Evolutionary conservation across 495 filamentous ascomycete genomes (phyloP).

Genomic region (Penicillium egyptiacum): DNA sequence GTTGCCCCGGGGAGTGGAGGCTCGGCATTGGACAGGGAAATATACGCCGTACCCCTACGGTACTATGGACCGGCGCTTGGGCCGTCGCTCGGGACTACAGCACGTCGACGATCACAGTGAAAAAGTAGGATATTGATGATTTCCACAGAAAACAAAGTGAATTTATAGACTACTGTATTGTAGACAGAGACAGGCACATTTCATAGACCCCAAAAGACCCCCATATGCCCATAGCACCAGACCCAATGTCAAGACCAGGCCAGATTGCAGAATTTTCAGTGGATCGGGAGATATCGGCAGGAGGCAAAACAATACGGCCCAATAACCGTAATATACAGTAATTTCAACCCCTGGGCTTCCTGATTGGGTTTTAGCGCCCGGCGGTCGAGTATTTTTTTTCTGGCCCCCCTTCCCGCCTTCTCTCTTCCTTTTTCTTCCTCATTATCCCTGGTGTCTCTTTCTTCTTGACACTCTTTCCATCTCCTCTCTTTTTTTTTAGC

Average conservation of each 20-base stretch:
- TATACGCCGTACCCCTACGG: constrained; percentile 26
- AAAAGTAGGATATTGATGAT: neutral
- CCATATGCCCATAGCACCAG: constrained; percentile 2
- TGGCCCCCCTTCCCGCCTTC: constrained; percentile 38
- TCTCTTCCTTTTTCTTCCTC: constrained; percentile 37
- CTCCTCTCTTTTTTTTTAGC: constrained; percentile 45
- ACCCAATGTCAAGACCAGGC: constrained; percentile 5
- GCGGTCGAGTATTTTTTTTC: constrained; percentile 45
- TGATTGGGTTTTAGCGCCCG: constrained; percentile 40
- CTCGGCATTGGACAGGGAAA: constrained; percentile 26
- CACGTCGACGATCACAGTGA: neutral
- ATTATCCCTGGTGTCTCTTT: constrained; percentile 41
- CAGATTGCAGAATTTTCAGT: constrained; percentile 27
- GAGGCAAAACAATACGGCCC: constrained; percentile 17
- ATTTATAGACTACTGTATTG: neutral
- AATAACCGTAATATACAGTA: constrained; percentile 19
- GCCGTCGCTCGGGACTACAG: constrained; percentile 29
- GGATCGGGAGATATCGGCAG: constrained; percentile 50
- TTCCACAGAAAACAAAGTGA: neutral
- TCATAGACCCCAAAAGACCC: neutral
- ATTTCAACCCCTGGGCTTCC: constrained; percentile 15
- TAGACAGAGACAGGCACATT: neutral
- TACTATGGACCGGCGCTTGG: constrained; percentile 25
- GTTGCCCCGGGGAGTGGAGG: constrained; percentile 30
- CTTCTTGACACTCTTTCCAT: constrained; percentile 42